Percentiles rank a stretch among this genome's conserved stretches.
These are phyloP conservation scores for Gossypium rotundifolium DNA, from an alignment of 345 rosid genomes.

Conservation along the genomic window DNA sequence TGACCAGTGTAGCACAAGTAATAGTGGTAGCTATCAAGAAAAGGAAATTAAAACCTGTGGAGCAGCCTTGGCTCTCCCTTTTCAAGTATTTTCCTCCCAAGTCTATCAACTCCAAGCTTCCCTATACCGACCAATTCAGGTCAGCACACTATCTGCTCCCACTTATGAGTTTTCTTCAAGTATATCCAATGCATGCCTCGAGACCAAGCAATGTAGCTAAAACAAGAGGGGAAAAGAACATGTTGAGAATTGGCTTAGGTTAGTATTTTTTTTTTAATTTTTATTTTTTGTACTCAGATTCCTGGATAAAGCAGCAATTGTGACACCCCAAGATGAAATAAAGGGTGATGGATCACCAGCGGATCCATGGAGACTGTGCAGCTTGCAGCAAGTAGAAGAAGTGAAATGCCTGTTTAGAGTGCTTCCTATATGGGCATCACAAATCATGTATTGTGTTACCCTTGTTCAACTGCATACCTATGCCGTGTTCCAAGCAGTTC, in stretches of 20 bases:
- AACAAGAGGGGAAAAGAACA: not conserved
- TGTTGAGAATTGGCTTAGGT: not conserved
- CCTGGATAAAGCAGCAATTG: constrained; percentile 59
- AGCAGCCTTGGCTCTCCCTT: constrained; percentile 36
- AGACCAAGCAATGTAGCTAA: too few relatives aligned
- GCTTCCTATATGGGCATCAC: constrained; percentile 55
- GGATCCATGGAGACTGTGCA: constrained; percentile 59
- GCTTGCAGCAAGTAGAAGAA: constrained; percentile 68
- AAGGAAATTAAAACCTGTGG: constrained; percentile 36
- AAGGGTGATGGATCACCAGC: constrained; percentile 42
- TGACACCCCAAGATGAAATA: constrained; percentile 32
- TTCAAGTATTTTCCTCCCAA: constrained; percentile 25
- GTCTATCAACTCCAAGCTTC: constrained; percentile 36
- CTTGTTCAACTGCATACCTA: constrained; percentile 52
- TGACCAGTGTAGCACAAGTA: constrained; percentile 54
- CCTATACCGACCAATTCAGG: constrained; percentile 45
- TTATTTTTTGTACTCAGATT: constrained; percentile 5
- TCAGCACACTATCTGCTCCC: not conserved
- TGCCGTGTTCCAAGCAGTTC: constrained; percentile 54
- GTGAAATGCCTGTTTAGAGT: constrained; percentile 49
- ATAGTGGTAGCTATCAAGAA: constrained; percentile 50
- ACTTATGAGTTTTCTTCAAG: not conserved
- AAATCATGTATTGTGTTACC: constrained; percentile 34
- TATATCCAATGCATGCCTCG: too few relatives aligned
- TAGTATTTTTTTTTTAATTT: not conserved